Evolutionary conservation across 805 yeast species (phyloP).

Genomic region (Lipomyces kockii): DNA sequence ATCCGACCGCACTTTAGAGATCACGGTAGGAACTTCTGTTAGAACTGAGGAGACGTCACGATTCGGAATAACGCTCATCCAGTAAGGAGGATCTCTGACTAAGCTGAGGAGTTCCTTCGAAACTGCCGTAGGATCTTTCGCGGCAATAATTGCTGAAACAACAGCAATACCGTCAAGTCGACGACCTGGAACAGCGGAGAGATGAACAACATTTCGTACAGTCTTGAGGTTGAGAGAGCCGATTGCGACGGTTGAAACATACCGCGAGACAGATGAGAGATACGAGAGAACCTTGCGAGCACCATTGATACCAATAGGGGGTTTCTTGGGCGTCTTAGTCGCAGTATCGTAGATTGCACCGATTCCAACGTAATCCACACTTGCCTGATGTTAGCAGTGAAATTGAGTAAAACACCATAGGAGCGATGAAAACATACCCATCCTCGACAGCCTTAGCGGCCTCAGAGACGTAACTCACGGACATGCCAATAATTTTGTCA

Average conservation of each 20-base stretch:
- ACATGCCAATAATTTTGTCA: slow-evolving; percentile 77
- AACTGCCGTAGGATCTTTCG: slow-evolving; percentile 56
- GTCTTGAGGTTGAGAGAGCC: slow-evolving; percentile 77
- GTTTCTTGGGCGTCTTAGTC: slow-evolving; percentile 65
- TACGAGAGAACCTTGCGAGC: slow-evolving; percentile 54
- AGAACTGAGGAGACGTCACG: slow-evolving; percentile 27
- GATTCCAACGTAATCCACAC: slow-evolving; percentile 82
- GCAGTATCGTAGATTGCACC: slow-evolving; percentile 77
- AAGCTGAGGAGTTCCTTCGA: slow-evolving; percentile 49
- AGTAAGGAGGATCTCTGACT: slow-evolving; percentile 44
- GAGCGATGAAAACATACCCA: slow-evolving; percentile 41
- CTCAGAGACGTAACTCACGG: slow-evolving; percentile 66
- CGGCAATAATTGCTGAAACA: slow-evolving; percentile 83
- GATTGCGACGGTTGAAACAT: slow-evolving; percentile 68
- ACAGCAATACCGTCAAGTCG: slow-evolving; percentile 82
- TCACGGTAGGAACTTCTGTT: slow-evolving; percentile 36
- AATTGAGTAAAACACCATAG: background rate
- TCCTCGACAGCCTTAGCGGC: slow-evolving; percentile 55
- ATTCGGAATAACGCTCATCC: slow-evolving; percentile 18
- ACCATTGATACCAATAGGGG: slow-evolving; percentile 74
- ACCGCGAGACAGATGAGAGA: slow-evolving; percentile 29
- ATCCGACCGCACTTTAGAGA: slow-evolving; percentile 40
- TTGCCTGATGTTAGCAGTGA: slow-evolving; percentile 28
- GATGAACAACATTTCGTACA: slow-evolving; percentile 60
- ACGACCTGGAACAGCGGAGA: slow-evolving; percentile 48